Conservation (phyloP, 345 rosid genomes). For the Luvunga scandens region DNA sequence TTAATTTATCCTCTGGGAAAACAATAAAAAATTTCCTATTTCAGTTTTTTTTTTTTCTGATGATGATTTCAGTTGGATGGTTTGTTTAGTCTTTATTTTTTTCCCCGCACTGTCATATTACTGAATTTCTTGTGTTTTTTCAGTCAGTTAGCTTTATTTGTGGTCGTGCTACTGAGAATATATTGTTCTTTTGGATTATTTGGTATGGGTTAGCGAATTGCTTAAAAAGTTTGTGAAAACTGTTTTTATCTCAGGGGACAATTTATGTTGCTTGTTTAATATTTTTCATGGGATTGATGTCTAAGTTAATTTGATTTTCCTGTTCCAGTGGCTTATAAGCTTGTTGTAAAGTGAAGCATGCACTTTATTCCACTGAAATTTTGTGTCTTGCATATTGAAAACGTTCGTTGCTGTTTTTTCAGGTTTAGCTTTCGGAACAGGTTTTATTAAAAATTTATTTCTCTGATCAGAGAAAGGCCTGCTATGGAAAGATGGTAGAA, state of each 20-base stretch:
- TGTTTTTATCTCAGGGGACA: not conserved
- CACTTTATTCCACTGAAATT: not conserved
- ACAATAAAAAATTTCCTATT: not conserved
- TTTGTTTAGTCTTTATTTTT: not conserved
- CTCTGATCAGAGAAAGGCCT: slow-evolving; percentile 5
- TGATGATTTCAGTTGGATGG: not conserved
- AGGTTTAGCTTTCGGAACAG: slow-evolving; percentile 2
- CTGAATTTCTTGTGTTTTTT: not conserved
- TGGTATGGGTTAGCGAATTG: not conserved
- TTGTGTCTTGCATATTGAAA: not conserved
- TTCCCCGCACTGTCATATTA: not conserved
- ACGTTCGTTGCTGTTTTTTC: not conserved
- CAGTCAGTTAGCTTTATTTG: not conserved
- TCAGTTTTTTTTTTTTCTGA: not conserved
- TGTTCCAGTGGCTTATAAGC: not conserved
- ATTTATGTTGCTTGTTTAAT: not conserved
- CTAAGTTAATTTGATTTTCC: not conserved
- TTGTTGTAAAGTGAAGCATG: not conserved
- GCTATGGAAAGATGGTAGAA: slow-evolving; percentile 50
- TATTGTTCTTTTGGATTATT: not conserved
- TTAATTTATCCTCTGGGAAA: not conserved
- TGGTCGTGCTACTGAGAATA: no score
- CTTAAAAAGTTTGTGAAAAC: not conserved
- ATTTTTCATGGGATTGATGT: not conserved
- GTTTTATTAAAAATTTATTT: not conserved